These are phyloP conservation scores for Bipolaris cookei DNA, from an alignment of 2,329 filamentous ascomycete species.

Conservation along the genomic window DNA sequence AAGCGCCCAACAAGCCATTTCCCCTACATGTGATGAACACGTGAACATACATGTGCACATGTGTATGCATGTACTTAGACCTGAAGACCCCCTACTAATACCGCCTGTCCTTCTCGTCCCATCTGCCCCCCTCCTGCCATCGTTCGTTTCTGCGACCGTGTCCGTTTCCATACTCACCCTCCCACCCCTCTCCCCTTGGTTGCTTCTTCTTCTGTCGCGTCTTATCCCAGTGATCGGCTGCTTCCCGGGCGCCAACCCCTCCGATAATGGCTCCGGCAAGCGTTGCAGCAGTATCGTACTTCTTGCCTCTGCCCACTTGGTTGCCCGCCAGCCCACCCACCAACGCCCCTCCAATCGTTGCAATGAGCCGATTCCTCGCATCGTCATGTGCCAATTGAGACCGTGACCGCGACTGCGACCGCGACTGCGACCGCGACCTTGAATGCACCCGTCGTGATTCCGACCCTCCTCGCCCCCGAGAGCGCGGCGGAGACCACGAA, in stretches of 20 bases:
- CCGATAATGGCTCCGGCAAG: constrained; percentile 46
- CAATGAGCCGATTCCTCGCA: constrained; percentile 31
- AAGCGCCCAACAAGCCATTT: background rate
- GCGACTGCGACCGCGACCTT: constrained; percentile 30
- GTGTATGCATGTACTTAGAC: too few species aligned
- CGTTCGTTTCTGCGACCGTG: background rate
- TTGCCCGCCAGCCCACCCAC: constrained; percentile 43
- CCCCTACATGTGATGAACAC: too few species aligned
- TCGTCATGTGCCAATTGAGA: constrained; percentile 9
- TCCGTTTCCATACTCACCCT: constrained; percentile 16
- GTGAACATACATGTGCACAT: too few species aligned
- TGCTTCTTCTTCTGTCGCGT: constrained; percentile 12
- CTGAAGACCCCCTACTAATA: background rate
- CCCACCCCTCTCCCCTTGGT: constrained; percentile 10
- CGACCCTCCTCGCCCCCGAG: constrained; percentile 16
- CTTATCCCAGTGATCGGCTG: constrained; percentile 33
- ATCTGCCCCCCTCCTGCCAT: constrained; percentile 7
- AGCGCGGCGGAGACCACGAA: constrained; percentile 41
- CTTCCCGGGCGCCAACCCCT: constrained; percentile 41
- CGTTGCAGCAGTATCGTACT: constrained; percentile 39
- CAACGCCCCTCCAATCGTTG: constrained; percentile 42
- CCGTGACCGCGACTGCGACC: constrained; percentile 30
- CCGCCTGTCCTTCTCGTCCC: background rate
- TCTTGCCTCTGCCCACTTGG: constrained; percentile 31
- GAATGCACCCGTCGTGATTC: constrained; percentile 21